phyloP scores from a whole-genome alignment of 2,329 filamentous ascomycete genomes.

The Pestalotiopsis sp. region DNA sequence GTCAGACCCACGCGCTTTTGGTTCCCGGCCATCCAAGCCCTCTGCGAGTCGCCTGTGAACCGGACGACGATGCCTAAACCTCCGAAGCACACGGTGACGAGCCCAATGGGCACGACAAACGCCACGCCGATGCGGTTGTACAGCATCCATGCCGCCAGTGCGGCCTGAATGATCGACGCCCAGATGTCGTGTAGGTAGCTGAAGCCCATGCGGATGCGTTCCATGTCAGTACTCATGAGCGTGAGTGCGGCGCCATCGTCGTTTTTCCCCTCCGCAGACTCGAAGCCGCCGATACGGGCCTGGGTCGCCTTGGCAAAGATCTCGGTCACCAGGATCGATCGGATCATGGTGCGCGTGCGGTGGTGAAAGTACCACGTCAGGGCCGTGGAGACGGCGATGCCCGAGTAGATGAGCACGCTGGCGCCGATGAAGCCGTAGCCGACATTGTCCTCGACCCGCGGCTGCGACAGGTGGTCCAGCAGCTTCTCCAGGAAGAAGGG shows the following conservation, averaged over 20 bases:
- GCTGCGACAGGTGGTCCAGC: slow-evolving; percentile 31
- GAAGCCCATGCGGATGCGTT: slow-evolving; percentile 40
- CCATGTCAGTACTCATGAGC: slow-evolving; percentile 51
- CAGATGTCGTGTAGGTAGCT: slow-evolving; percentile 42
- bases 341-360: slow-evolving; percentile 26
- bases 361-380: slow-evolving; percentile 31
- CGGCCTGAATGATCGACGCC: slow-evolving; percentile 44
- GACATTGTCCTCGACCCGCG: slow-evolving; percentile 13
- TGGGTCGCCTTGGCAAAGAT: slow-evolving; percentile 37
- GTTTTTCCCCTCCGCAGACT: slow-evolving; percentile 12
- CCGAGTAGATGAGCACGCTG: slow-evolving; percentile 10
- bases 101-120: slow-evolving; percentile 48
- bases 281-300: slow-evolving; percentile 15
- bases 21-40: slow-evolving; percentile 38
- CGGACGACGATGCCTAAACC: slow-evolving; percentile 26
- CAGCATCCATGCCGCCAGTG: slow-evolving; percentile 49
- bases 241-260: slow-evolving; percentile 47
- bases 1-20: slow-evolving; percentile 37
- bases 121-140: slow-evolving; percentile 48
- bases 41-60: slow-evolving; percentile 30
- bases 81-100: slow-evolving; percentile 35
- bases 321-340: slow-evolving; percentile 35
- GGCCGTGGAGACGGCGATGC: slow-evolving; percentile 10
- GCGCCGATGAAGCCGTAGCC: slow-evolving; percentile 17
- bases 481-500: slow-evolving; percentile 45